Evolutionary conservation across 768 basidiomycete species (phyloP).

Genomic region (Cubamyces lactineus): DNA sequence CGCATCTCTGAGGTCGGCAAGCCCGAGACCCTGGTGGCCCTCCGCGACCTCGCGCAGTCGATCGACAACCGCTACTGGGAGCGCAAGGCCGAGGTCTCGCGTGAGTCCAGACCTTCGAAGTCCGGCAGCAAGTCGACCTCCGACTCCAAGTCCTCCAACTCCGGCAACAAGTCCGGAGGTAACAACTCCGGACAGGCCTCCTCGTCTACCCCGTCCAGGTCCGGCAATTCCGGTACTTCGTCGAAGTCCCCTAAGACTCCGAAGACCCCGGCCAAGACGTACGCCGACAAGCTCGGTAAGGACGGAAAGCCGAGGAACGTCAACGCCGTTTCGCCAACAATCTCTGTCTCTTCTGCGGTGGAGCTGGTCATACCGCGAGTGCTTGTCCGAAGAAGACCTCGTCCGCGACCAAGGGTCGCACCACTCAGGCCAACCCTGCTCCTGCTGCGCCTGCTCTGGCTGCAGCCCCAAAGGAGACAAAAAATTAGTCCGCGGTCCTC

Average conservation of each 20-base stretch:
- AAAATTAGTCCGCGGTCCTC: constrained; percentile 14
- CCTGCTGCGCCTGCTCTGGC: neutral
- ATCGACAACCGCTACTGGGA: constrained; percentile 26
- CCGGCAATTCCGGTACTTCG: too few relatives aligned
- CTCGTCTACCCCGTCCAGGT: too few relatives aligned
- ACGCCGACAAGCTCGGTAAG: too few relatives aligned
- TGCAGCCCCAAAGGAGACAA: neutral
- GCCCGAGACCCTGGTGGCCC: neutral
- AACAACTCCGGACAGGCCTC: too few relatives aligned
- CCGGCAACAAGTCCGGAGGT: too few relatives aligned
- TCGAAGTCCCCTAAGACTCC: too few relatives aligned
- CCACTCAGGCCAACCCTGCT: neutral
- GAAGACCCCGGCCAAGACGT: too few relatives aligned
- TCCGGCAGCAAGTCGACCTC: neutral
- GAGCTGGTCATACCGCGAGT: too few relatives aligned
- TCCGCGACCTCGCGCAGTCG: constrained; percentile 2
- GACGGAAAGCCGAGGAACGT: neutral
- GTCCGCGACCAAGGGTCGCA: neutral
- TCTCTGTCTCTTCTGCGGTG: neutral
- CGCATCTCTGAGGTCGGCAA: constrained; percentile 14
- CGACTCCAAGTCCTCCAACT: neutral
- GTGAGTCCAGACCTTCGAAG: neutral
- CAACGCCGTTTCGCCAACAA: neutral
- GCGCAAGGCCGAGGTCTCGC: constrained; percentile 5
- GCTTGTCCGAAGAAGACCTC: too few relatives aligned